Evolutionary conservation across 345 rosid species (phyloP), one percentile per base, ranked within the genome.

Genomic region (Arabis alpina): DNA sequence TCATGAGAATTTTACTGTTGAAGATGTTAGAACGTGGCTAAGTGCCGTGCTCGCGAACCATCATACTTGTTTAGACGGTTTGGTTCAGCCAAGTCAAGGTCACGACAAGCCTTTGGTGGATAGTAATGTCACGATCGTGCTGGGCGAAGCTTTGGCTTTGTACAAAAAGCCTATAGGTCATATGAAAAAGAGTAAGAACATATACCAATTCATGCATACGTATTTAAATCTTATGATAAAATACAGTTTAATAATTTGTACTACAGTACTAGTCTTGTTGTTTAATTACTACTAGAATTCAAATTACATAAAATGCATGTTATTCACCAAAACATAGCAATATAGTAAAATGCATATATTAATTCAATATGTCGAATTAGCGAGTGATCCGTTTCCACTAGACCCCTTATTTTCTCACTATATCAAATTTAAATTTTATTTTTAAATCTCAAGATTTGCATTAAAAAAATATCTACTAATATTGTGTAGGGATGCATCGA

Each of bases 1-100:
- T 50, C 70, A 54, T 64, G 76, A 49, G 39, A 76, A 64, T 47
- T 57, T 76, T 51, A 80, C 79, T 3, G 15, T 50, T 1, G 86
- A 85, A 19, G 91, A 89, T 62, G 84, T 77, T 70, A 71, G 72
- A 10, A 68, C 86, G 27, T 86, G 93, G 96, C 64, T 90, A 27
- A 87, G 88, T 25, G 75, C 87, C 32, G 84, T 77, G 70, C 78
- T 79, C 2, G 80, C 87, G 0, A 82, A 79, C 68, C 96, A 84
- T 51, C 64, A 76, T 76, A 80, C 83, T 70, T 87, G 92, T 74
- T 79, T 83, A 69, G 87, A 89, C 55, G 87, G 91, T 8, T 73
- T 84, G 66, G 61, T 6, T 2, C 78, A 84, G 74, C 68, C 59
- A 44, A 80, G 75, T 42, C 55, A 64, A 24, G 63, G 12, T 47